phyloP scores from a whole-genome alignment of 768 basidiomycete species.

The Naganishia antarctica region DNA sequence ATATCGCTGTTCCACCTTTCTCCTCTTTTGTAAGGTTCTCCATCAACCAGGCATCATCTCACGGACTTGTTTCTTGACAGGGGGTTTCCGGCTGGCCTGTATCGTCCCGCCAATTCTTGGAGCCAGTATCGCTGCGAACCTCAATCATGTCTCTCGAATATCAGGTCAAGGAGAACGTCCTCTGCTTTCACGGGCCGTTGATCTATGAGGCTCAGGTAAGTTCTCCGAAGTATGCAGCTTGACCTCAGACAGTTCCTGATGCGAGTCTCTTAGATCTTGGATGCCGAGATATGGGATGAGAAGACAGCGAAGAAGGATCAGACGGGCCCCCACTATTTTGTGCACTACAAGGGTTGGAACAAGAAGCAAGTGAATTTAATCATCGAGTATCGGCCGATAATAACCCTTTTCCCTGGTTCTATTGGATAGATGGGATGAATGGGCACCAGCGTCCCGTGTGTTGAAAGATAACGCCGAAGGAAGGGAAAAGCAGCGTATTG shows the following conservation, averaged over 20 bases:
- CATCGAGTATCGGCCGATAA: constrained; percentile 2
- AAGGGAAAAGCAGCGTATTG: constrained; percentile 67
- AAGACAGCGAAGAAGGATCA: constrained; percentile 58
- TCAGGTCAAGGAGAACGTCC: constrained; percentile 66
- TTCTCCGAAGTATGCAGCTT: neutral
- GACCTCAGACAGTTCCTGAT: too few relatives aligned
- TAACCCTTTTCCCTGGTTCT: neutral
- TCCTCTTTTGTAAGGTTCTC: neutral
- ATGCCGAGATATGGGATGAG: constrained; percentile 63
- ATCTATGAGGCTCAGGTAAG: constrained; percentile 84
- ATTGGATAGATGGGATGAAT: constrained; percentile 91
- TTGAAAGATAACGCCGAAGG: constrained; percentile 80
- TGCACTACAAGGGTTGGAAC: constrained; percentile 99
- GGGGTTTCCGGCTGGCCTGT: neutral
- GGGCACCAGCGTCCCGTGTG: constrained; percentile 75
- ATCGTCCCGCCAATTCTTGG: neutral
- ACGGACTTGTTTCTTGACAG: neutral
- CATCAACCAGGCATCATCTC: neutral
- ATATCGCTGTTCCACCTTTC: neutral
- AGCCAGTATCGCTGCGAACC: neutral
- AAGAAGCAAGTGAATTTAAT: constrained; percentile 64
- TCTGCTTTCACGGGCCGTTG: constrained; percentile 92
- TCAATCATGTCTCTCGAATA: constrained; percentile 45
- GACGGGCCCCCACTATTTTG: constrained; percentile 78
- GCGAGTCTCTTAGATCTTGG: constrained; percentile 57